Percentiles rank a stretch among this genome's conserved stretches.
phyloP scores from a whole-genome alignment of 139 green algal species.

The Chlamydomonas schloesseri region DNA sequence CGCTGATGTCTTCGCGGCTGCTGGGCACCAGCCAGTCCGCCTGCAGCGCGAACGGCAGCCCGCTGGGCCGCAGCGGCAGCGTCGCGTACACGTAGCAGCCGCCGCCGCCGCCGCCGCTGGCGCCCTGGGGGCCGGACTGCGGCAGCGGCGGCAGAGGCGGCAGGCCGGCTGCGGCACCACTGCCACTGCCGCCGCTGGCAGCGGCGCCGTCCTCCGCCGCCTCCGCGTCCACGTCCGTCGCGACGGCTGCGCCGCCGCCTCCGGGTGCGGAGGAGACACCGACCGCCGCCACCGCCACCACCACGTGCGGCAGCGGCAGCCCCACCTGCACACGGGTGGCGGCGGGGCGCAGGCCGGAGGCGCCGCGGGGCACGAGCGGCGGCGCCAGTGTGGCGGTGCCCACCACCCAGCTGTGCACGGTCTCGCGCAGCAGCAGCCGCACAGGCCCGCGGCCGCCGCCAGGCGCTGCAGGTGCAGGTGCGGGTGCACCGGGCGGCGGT shows the following conservation, averaged over 20 bases:
- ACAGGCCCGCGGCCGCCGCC: not conserved
- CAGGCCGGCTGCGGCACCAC: not conserved
- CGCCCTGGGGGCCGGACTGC: no score
- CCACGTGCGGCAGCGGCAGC: constrained; percentile 14
- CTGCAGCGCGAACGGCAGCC: constrained; percentile 50
- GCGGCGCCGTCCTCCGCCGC: not conserved
- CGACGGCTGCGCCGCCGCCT: no score
- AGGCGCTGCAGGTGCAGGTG: not conserved
- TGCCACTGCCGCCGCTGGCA: not conserved
- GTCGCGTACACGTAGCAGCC: constrained; percentile 33
- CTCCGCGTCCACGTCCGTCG: no score
- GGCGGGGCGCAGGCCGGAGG: not conserved
- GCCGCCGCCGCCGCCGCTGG: not conserved
- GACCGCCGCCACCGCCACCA: not conserved
- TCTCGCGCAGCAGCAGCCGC: not conserved
- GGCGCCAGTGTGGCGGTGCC: constrained; percentile 8
- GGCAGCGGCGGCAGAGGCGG: not conserved
- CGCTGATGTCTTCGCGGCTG: constrained; percentile 46
- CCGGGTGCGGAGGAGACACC: no score
- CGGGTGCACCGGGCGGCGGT: not conserved
- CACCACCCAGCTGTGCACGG: constrained; percentile 15
- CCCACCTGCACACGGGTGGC: constrained; percentile 3
- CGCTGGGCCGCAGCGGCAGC: constrained; percentile 46
- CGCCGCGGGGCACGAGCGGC: constrained; percentile 13
- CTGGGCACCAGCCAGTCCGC: constrained; percentile 49